Evolutionary conservation across 306 rosid species (phyloP).

Genomic region (Vigna hirtella): DNA sequence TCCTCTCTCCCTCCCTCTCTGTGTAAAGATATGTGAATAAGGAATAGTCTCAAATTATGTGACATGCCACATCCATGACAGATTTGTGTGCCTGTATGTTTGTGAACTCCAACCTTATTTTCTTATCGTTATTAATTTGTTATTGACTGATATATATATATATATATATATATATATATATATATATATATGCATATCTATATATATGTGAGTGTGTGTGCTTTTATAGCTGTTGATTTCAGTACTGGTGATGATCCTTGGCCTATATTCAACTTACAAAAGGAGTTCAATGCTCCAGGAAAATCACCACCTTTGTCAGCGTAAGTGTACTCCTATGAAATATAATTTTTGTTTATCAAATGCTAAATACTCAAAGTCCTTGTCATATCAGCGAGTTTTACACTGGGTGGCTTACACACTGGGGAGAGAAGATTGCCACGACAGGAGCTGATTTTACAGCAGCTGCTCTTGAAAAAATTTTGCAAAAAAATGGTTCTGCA

Average conservation of each 20-base stretch:
- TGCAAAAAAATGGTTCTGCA: slow-evolving; percentile 84
- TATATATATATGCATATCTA: too few relatives aligned
- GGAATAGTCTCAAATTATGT: neutral
- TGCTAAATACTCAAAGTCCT: slow-evolving; percentile 46
- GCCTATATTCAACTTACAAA: slow-evolving; percentile 92
- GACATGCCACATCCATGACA: neutral
- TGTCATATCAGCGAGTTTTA: slow-evolving; percentile 82
- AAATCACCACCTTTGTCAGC: slow-evolving; percentile 93
- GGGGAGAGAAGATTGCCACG: slow-evolving; percentile 82
- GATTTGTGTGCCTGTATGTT: neutral
- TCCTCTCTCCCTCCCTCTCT: neutral
- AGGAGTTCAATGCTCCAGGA: slow-evolving; percentile 90
- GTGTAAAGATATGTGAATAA: neutral
- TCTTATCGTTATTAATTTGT: neutral
- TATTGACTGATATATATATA: neutral
- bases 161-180: too few relatives aligned
- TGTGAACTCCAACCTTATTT: neutral
- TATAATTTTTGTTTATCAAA: slow-evolving; percentile 36
- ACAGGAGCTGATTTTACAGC: slow-evolving; percentile 83
- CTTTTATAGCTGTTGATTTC: slow-evolving; percentile 87
- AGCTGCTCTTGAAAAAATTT: slow-evolving; percentile 68
- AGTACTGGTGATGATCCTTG: slow-evolving; percentile 80
- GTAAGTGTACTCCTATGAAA: slow-evolving; percentile 58
- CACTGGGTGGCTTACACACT: slow-evolving; percentile 98
- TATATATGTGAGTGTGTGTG: neutral